A percentile compares a stretch with the other conserved stretches of the same genome.
Evolutionary conservation across 257 asterid genomes (phyloP).

Genomic region (Capsicum pubescens): DNA sequence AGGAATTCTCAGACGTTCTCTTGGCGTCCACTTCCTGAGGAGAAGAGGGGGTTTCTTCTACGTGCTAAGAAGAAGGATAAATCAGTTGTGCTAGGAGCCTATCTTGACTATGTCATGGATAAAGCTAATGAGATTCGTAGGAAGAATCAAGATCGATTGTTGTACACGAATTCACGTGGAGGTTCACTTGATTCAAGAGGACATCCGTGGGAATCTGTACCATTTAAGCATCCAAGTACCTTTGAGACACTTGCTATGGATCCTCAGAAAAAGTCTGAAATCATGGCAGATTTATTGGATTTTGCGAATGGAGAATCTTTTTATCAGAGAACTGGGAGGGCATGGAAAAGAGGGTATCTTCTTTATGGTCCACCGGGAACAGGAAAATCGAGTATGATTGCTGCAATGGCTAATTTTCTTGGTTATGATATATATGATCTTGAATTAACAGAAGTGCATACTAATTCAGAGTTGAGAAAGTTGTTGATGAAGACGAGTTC

Average conservation of each 20-base stretch:
- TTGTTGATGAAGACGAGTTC: slow-evolving; percentile 52
- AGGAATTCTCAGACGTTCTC: slow-evolving; percentile 51
- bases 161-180: slow-evolving; percentile 56
- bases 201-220: slow-evolving; percentile 62
- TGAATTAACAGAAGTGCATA: slow-evolving; percentile 52
- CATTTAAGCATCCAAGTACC: slow-evolving; percentile 57
- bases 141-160: slow-evolving; percentile 48
- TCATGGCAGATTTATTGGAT: slow-evolving; percentile 49
- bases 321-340: slow-evolving; percentile 53
- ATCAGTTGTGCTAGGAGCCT: slow-evolving; percentile 39
- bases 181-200: slow-evolving; percentile 53
- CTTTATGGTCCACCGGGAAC: slow-evolving; percentile 59
- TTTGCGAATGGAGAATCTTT: slow-evolving; percentile 49
- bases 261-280: slow-evolving; percentile 49
- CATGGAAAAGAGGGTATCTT: slow-evolving; percentile 59
- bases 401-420: slow-evolving; percentile 58
- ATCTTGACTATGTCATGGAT: slow-evolving; percentile 50
- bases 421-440: slow-evolving; percentile 60
- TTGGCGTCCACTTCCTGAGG: slow-evolving; percentile 58
- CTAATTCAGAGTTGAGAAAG: slow-evolving; percentile 52
- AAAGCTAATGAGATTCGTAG: slow-evolving; percentile 47
- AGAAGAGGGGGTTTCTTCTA: slow-evolving; percentile 49
- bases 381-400: slow-evolving; percentile 58
- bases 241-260: slow-evolving; percentile 54
- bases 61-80: slow-evolving; percentile 53